A percentile compares a stretch with the other conserved stretches of the same genome.
These are phyloP conservation scores for Solanum sejunctum DNA, from an alignment of 257 asterid genomes.

Conservation along the genomic window DNA sequence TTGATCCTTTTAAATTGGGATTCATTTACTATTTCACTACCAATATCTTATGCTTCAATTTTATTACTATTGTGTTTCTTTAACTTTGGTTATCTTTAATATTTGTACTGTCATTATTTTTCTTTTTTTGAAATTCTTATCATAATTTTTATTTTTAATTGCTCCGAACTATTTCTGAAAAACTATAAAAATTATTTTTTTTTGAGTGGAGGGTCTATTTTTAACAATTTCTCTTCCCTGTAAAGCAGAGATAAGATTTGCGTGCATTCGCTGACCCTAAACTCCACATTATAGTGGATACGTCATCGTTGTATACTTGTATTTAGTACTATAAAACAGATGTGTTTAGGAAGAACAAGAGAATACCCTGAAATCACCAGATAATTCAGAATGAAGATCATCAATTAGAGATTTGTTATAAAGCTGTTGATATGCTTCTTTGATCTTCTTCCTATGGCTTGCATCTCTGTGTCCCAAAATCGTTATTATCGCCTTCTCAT, in stretches of 20 bases:
- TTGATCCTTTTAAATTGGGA: neutral
- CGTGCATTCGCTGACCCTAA: too few relatives aligned
- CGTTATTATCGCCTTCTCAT: slow-evolving; percentile 47
- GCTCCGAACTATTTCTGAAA: too few relatives aligned
- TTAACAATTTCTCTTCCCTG: neutral
- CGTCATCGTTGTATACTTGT: too few relatives aligned
- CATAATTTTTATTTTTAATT: too few relatives aligned
- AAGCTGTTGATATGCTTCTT: slow-evolving; percentile 39
- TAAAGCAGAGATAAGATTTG: neutral
- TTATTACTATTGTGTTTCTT: neutral
- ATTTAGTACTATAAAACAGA: neutral
- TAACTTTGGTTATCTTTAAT: neutral
- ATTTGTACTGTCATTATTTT: too few relatives aligned
- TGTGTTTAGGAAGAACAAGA: neutral
- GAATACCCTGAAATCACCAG: slow-evolving; percentile 67
- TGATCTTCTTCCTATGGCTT: slow-evolving; percentile 44
- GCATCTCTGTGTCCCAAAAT: slow-evolving; percentile 60
- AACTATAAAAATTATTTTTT: too few relatives aligned
- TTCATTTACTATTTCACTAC: neutral
- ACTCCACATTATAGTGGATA: too few relatives aligned
- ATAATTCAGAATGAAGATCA: slow-evolving; percentile 39
- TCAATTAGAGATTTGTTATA: slow-evolving; percentile 46
- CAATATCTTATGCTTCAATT: neutral
- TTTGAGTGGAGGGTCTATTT: neutral
- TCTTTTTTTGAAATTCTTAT: too few relatives aligned